Conservation (phyloP, 495 filamentous ascomycete genomes). For the Tetracladium setigerum region DNA sequence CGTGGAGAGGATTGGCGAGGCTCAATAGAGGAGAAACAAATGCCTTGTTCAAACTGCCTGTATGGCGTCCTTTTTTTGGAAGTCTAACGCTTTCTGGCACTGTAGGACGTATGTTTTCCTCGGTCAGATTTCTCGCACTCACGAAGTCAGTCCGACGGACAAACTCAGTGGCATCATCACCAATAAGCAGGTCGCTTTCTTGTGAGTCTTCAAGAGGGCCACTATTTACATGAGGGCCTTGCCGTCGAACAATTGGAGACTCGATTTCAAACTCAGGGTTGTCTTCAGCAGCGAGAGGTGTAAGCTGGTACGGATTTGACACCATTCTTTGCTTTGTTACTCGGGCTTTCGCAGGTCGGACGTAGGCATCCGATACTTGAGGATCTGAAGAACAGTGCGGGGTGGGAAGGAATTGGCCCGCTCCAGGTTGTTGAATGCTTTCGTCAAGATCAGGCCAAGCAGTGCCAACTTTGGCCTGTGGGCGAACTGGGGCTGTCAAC, state of each 20-base stretch:
- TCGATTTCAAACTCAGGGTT: no score
- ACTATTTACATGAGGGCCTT: no score
- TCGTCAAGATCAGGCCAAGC: not conserved
- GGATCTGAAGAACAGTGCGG: slow-evolving; percentile 12
- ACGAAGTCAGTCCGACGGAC: slow-evolving; percentile 11
- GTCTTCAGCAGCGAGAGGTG: no score
- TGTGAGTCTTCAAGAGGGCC: no score
- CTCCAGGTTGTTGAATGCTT: not conserved
- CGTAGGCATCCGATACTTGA: not conserved
- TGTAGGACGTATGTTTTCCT: not conserved
- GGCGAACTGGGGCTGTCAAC: slow-evolving; percentile 35
- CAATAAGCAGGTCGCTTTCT: no score
- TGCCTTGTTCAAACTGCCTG: slow-evolving; percentile 18
- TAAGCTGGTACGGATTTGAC: no score
- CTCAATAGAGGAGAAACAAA: slow-evolving; percentile 25
- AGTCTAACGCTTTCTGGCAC: no score
- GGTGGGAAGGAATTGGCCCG: slow-evolving; percentile 16
- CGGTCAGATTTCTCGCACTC: slow-evolving; percentile 16
- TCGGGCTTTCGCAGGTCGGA: no score
- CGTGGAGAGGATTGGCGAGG: not conserved
- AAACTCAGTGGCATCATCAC: no score
- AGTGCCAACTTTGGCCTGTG: not conserved
- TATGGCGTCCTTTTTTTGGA: no score
- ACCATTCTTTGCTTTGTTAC: no score
- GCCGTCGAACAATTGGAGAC: no score